Evolutionary conservation across 75 land plant species (phyloP).

Genomic region (Pinus taeda): DNA sequence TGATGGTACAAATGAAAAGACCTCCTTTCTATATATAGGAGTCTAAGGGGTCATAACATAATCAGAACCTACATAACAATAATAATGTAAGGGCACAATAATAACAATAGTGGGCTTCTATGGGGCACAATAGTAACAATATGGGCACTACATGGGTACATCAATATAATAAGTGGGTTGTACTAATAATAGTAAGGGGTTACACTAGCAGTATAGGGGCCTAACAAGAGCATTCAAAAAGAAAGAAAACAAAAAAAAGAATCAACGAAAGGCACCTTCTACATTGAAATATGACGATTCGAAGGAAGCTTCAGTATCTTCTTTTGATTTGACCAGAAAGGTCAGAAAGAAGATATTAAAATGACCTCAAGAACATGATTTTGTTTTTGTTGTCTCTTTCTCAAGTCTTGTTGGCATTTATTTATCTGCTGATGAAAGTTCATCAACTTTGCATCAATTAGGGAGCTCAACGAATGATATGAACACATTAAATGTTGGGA

Average conservation of each 20-base stretch:
- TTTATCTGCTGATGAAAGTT: neutral
- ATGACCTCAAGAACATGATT: neutral
- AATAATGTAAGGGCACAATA: no score
- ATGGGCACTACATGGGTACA: no score
- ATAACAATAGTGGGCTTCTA: no score
- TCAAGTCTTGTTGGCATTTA: neutral
- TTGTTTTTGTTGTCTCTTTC: neutral
- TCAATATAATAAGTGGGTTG: no score
- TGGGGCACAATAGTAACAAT: no score
- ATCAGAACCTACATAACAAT: no score
- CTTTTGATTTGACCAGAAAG: neutral
- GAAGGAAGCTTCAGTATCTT: neutral
- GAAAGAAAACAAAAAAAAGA: neutral
- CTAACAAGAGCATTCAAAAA: neutral
- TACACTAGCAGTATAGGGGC: no score
- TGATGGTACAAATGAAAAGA: no score
- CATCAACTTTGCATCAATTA: neutral
- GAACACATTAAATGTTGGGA: neutral
- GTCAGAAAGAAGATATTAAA: neutral
- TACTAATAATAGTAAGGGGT: no score
- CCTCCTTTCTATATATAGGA: no score
- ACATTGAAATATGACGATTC: slow-evolving; percentile 1
- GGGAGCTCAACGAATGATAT: neutral
- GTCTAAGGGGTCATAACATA: no score
- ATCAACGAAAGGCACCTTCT: neutral